Conservation (phyloP, 176 grass and related monocot species). For the Oryza meyeriana region DNA sequence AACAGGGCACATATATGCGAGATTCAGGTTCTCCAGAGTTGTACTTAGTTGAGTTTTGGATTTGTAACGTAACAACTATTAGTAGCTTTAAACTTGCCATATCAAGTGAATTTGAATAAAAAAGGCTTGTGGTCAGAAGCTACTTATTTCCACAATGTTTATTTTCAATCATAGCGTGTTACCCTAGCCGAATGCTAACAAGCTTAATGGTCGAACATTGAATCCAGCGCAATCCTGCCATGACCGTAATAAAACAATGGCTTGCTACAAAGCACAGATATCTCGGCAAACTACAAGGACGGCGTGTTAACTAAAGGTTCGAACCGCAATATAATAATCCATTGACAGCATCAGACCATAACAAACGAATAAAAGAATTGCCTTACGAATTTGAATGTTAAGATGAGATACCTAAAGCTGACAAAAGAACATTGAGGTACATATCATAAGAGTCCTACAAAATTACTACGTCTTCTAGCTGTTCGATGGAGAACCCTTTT, state of each 20-base stretch:
- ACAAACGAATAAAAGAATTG: neutral
- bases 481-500: conserved; percentile 63
- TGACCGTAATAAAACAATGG: neutral
- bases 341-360: neutral
- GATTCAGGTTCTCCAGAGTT: neutral
- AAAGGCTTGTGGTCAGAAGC: neutral
- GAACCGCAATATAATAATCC: neutral
- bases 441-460: conserved; percentile 35
- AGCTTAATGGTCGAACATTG: neutral
- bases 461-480: conserved; percentile 57
- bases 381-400: neutral
- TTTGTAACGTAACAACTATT: neutral
- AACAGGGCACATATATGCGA: neutral
- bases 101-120: neutral
- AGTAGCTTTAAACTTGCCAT: neutral
- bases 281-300: neutral
- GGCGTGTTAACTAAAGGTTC: neutral
- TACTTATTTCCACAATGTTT: neutral
- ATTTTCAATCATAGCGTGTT: neutral
- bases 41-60: no score
- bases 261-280: neutral
- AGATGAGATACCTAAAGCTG: neutral
- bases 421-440: neutral
- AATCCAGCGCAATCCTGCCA: neutral
- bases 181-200: neutral